Evolutionary conservation across 345 rosid species (phyloP), one percentile per base, ranked within the genome.

Genomic region (Cardamine resedifolia): DNA sequence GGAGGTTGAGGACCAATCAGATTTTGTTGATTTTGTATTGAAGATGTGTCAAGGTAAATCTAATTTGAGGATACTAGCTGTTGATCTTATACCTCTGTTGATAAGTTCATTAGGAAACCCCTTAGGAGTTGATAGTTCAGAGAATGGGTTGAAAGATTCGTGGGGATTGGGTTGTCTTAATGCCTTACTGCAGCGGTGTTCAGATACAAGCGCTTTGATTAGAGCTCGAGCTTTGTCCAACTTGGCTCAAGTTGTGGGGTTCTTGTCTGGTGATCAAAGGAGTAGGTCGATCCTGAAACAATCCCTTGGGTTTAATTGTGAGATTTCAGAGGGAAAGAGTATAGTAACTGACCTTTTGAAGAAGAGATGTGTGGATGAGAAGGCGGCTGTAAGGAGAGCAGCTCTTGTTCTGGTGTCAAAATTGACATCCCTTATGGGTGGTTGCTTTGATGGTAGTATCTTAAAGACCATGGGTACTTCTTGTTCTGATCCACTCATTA

Each of bases 401-500:
- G 88, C 93, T 36, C 87, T 91, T 80, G 72, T 82, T 82, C 82
- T 94, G 38, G 87, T 85, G 50, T 79, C 86, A 72, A 89, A 87
- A 87, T 67, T 85, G 81, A 86, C 84, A 41, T 74, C 89, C 39
- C 85, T 86, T 75, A 57, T 88, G 60, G 84, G 86, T 28, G 90
- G 92, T 58, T 78, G 82, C 74, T 75, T 89, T 39, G 99, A 87
- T 79, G 86, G 76, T 59, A 64, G 78, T 80, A 59, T 94, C 74
- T 82, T 91, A 41, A 91, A 88, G 78, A 87, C 82, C 12, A 77
- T 89, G 84, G 97, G 92, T 48, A 83, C 88, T 70, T 92, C 98
- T 76, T 94, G 97, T 74, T 94, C 91, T 4, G 98, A 94, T 76
- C 90, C 96, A 6, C 96, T 95, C 53, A 88, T 95, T 58, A 95